Base-by-base conservation (phyloP, 768 basidiomycete species). In the Rhodocollybia butyracea region DNA sequence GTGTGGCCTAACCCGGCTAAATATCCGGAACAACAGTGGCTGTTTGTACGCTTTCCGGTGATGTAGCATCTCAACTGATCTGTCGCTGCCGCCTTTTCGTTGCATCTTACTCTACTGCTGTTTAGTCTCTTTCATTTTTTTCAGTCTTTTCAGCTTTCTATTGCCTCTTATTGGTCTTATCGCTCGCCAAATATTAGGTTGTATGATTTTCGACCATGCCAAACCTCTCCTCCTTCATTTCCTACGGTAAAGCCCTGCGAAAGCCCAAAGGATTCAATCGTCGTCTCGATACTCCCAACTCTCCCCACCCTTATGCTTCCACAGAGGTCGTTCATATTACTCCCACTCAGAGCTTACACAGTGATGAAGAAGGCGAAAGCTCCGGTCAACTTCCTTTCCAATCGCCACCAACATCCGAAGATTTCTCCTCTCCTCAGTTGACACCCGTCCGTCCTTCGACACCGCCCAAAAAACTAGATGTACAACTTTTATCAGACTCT, bases 271-370 rank as follows among this genome's bases (percentile, higher is more conserved):
- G 48, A 36, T 50, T 50, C 48, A 38, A 31, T n/a, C 61, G 65
- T 32, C 65, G 60, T 21, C 47, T 58, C 46, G 66, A 70, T 17
- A 29, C 59, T 12, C 57, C 64, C 58, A 15, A 46, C 52, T 53
- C 51, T 12, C 59, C 60, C 13, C 60, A 66, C 31, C 65, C 62
- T 17, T 70, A 61, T 52, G 65, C 65, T 1, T 61, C 62, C 11
- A 57, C 70, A 30, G 67, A 69, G 12, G 60, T 75, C 21, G 60
- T 75, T 43, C 71, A 76, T 53, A 73, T 75, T 36, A 64, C 68
- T 2, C 51, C 51, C 26, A 53, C 22, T 19, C 51, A 53, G 19
- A 51, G 36, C 21, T 13, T 26, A 15, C 26, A 38, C n/a, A 53
- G 41, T 29, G 21, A 40, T n/a, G 32, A 38, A 11, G 51, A 51